A percentile compares a stretch with the other conserved stretches of the same genome.
Conservation (phyloP, 1,139 yeast genomes). For the Yamadazyma blattariae region DNA sequence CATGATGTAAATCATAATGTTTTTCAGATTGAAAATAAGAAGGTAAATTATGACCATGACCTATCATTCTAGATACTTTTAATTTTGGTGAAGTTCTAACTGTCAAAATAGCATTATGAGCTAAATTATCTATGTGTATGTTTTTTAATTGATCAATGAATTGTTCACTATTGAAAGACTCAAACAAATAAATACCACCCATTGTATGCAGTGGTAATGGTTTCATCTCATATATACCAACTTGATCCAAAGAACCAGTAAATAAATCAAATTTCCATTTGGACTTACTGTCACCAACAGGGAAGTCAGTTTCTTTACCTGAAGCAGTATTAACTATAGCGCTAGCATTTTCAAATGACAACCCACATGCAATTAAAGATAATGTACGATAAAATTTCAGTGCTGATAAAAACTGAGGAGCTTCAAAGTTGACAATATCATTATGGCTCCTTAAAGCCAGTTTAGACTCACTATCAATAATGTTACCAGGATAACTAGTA, state of each 20-base stretch:
- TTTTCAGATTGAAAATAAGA: conserved; percentile 29
- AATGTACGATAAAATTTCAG: conserved; percentile 29
- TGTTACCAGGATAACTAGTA: conserved; percentile 32
- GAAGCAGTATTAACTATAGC: conserved; percentile 16
- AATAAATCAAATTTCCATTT: conserved; percentile 31
- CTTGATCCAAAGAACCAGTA: conserved; percentile 39
- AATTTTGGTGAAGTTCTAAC: conserved; percentile 29
- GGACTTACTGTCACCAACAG: conserved; percentile 18
- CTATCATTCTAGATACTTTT: conserved; percentile 28
- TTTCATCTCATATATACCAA: conserved; percentile 41
- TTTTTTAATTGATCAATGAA: conserved; percentile 12
- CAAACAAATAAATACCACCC: conserved; percentile 28
- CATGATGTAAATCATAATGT: conserved; percentile 20
- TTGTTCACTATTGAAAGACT: conserved; percentile 22
- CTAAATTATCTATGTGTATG: not conserved
- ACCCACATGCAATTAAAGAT: conserved; percentile 31
- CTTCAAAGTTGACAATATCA: conserved; percentile 29
- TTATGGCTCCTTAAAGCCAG: conserved; percentile 29
- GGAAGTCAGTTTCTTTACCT: conserved; percentile 24
- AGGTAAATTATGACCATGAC: conserved; percentile 31
- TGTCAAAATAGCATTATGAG: conserved; percentile 20
- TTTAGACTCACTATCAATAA: conserved; percentile 18
- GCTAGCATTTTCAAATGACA: conserved; percentile 19
- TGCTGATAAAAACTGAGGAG: conserved; percentile 23
- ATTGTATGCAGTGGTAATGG: conserved; percentile 25